Percentiles rank a stretch among this genome's conserved stretches.
Conservation (phyloP, 305 asterid species). For the Plantago coronopus region DNA sequence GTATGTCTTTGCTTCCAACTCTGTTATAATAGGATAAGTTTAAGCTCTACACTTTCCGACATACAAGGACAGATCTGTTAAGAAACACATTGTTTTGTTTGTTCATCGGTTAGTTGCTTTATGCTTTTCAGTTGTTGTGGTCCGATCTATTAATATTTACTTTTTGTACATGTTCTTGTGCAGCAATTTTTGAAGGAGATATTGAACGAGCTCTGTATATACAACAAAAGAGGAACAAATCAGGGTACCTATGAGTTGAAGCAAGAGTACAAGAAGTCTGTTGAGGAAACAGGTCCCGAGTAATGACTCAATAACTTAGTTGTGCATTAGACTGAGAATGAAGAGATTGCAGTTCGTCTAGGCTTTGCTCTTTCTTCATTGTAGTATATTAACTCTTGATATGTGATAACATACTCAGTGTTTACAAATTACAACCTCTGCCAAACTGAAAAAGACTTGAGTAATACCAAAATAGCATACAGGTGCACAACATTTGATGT, state of each 20-base stretch:
- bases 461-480: conserved; percentile 7
- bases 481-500: conserved; percentile 3
- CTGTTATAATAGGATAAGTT: no score
- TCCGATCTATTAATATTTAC: no score
- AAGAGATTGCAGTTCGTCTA: conserved; percentile 11
- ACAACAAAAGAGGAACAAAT: conserved; percentile 80
- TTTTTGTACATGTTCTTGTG: conserved; percentile 22
- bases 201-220: conserved; percentile 71
- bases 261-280: conserved; percentile 80
- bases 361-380: neutral
- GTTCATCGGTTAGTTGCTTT: neutral
- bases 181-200: conserved; percentile 89
- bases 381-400: neutral
- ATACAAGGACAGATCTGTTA: neutral
- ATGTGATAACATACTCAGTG: neutral
- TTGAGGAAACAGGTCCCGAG: conserved; percentile 64
- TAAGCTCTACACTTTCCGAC: no score
- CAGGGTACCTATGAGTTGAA: conserved; percentile 89
- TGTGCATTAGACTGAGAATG: conserved; percentile 29
- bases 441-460: conserved; percentile 2
- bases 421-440: neutral
- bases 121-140: neutral
- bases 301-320: conserved; percentile 26
- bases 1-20: conserved; percentile 36
- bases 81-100: neutral